Base-by-base conservation (phyloP, 2,329 filamentous ascomycete genomes). In the Hansfordia pulvinata region DNA sequence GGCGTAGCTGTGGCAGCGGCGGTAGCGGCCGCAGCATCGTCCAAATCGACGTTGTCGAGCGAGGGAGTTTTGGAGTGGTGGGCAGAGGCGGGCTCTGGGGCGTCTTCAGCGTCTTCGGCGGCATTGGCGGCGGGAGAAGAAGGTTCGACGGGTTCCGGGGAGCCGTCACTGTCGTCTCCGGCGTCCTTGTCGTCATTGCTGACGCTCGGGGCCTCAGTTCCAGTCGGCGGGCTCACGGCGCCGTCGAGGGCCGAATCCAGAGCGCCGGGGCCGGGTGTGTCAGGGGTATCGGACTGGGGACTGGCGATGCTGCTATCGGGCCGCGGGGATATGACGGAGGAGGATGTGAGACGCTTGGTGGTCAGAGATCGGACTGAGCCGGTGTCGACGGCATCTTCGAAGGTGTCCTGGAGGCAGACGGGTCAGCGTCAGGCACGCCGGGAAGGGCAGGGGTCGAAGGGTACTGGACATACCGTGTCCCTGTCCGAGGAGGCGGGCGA, bases 331-430 rank as follows among this genome's bases (percentile, higher is more conserved):
- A 50, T 56, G 20, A 53, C 41, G 23, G 47, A 36, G 11, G 55
- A 53, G 12, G 45, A 32, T 26, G 50, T 58, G 44, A 62, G 23
- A 8, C 6, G 16, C 14, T 16, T 54, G 38, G 60, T 61, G 19
- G 67, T 73, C 34, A 84, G 53, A 15, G 77, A 83, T 33, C 77
- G 69, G 27, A 69, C 59, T 18, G 71, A 75, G 23, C 60, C 53
- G 32, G 63, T 69, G 50, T 82, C 78, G 39, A 71, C 58, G 29
- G 82, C 84, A 61, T 93, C 84, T 56, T 93, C 83, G 44, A 92
- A 93, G 10, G 69, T 69, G 42, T 86, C 77, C 76, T 83, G 38
- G 27, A 32, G n/a, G 23, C 3, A 13, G 26, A 9, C 17, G 12
- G 25, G 17, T 26, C 26, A 19, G 30, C 25, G 21, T 23, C 27